Evolutionary conservation across 108 stramenopile species (phyloP).

Genomic region (Nitzschia sp.): DNA sequence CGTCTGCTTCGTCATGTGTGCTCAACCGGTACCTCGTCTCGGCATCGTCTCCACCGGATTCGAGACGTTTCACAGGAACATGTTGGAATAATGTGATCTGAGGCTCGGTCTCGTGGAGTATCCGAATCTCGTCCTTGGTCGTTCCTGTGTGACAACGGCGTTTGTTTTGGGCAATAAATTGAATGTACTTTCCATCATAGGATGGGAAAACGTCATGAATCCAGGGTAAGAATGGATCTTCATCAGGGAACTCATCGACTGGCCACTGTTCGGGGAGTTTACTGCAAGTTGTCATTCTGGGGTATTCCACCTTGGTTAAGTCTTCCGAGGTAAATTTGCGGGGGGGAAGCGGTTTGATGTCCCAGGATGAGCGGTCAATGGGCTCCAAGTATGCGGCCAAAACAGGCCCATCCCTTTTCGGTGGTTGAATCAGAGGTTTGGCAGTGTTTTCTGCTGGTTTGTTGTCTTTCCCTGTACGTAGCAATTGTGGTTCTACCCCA

Average conservation of each 20-base stretch:
- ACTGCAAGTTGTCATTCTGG: conserved; percentile 39
- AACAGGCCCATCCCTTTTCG: not conserved
- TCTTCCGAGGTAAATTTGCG: conserved; percentile 18
- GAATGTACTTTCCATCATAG: conserved; percentile 72
- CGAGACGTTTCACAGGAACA: conserved; percentile 71
- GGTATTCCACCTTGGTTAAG: conserved; percentile 6
- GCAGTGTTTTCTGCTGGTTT: not conserved
- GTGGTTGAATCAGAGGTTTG: not conserved
- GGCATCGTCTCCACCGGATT: not conserved
- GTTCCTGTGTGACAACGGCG: conserved; percentile 66
- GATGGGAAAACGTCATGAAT: conserved; percentile 89
- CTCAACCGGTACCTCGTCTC: conserved; percentile 62
- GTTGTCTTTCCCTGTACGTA: not conserved
- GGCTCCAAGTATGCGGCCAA: conserved; percentile 39
- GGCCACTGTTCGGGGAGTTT: conserved; percentile 69
- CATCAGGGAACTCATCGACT: conserved; percentile 60
- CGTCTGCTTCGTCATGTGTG: conserved; percentile 76
- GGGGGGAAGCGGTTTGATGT: conserved; percentile 22
- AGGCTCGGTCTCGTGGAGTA: conserved; percentile 56
- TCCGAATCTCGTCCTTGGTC: conserved; percentile 32
- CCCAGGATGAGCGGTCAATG: conserved; percentile 12
- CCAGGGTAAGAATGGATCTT: conserved; percentile 90
- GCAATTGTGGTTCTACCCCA: conserved; percentile 10
- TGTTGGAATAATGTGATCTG: conserved; percentile 83
- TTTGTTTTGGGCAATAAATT: conserved; percentile 85